Base-by-base conservation (phyloP, 257 asterid genomes). In the Knoxia roxburghii region DNA sequence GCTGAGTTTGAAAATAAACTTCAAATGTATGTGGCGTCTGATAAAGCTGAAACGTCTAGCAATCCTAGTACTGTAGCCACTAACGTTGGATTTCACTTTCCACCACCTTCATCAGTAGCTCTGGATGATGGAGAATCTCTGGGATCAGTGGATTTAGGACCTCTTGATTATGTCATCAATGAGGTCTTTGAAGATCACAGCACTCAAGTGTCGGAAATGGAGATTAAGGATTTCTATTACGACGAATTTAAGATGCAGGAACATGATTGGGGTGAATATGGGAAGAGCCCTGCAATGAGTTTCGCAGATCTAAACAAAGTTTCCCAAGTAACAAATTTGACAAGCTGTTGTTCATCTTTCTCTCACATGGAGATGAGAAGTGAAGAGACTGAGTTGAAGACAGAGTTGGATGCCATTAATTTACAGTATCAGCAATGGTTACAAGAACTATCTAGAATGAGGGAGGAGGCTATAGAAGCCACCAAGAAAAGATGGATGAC, bases 401-500 rank as follows among this genome's bases (percentile, higher is more conserved):
- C 73, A 23, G 80, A 81, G 74, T 70, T 81, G 56, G 70, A 75
- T 23, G 68, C 76, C 18, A 77, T 81, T 24, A 77, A 81, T 50
- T 18, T 54, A 5, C 79, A 78, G 21, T 75, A 81, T 71, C 77
- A 55, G 50, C 81, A 69, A 1, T 75, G 81, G 79, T 51, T 70
- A 32, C 72, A 62, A 40, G 73, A 81, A 57, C 72, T 81, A 27
- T 61, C 75, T 15, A 72, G 64, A 48, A 75, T 69, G 83, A 81
- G 68, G 62, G 67, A 73, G 68, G 86, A 73, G 56, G 86, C 83
- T 8, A 48, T 76, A 37, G 81, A 81, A 63, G 75, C 77, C 3
- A 64, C 81, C 50, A 75, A 69, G 77, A 87, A 78, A 61, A 68
- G 74, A 69, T 87, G 91, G 91, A 71, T 62, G 76, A 12, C 70